These are phyloP conservation scores for Rhododendron griersonianum DNA, from an alignment of 148 eudicot genomes.

Conservation along the genomic window DNA sequence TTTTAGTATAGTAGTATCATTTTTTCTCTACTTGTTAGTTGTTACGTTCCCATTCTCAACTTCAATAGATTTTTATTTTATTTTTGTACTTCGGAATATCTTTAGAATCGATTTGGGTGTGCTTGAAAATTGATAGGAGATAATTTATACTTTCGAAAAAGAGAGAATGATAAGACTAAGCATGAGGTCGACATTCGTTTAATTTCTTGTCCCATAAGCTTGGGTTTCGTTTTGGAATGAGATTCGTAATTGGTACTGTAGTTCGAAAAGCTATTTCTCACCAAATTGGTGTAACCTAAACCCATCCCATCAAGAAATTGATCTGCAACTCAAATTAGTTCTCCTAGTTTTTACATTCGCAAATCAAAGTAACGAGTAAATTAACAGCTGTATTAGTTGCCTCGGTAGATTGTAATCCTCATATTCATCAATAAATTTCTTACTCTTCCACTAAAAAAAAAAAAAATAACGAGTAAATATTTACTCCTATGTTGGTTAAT, in stretches of 20 bases:
- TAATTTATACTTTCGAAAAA: too few relatives aligned
- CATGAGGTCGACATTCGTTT: neutral
- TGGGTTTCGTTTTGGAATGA: neutral
- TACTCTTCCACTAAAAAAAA: too few relatives aligned
- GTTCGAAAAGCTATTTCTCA: neutral
- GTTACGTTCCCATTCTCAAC: neutral
- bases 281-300: neutral
- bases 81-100: too few relatives aligned
- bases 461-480: too few relatives aligned
- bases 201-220: neutral
- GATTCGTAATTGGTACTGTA: neutral
- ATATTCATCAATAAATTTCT: too few relatives aligned
- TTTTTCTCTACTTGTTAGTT: neutral
- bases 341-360: neutral
- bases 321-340: neutral
- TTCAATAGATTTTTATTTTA: too few relatives aligned
- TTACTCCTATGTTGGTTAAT: too few relatives aligned
- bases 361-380: too few relatives aligned
- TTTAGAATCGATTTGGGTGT: neutral
- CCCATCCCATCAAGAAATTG: neutral
- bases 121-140: neutral
- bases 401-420: too few relatives aligned
- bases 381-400: too few relatives aligned
- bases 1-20: too few relatives aligned
- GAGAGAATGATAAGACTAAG: too few relatives aligned